Evolutionary conservation across 108 stramenopile genomes (phyloP), one percentile per base, ranked within the genome.

Genomic region (Stephanodiscus triporus): DNA sequence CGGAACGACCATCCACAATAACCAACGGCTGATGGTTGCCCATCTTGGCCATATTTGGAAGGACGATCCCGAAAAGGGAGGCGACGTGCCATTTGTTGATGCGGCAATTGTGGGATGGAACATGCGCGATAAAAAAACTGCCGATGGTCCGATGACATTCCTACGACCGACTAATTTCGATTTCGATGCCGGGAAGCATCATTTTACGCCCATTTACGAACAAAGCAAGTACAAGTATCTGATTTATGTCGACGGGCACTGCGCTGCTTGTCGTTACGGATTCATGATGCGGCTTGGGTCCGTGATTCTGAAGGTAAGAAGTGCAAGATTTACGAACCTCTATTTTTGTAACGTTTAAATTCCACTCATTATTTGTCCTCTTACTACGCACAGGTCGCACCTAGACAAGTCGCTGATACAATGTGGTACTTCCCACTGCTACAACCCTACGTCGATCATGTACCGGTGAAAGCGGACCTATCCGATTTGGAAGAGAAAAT

Each of bases 401-500:
- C 91, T 0, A 75, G 88, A 26, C 90, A 91, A 77, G 93, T 97
- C 32, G 99, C 99, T 10, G 98, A 98, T 84, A 84, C 87, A 57
- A 99, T 99, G 97, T 99, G 99, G 99, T 99, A 97, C 81, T 99
- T 98, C 71, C 97, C 97, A 30, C 83, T 99, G 36, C 87, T 99
- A 24, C 73, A 95, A 66, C 98, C 97, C 9, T 97, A 89, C 64
- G 86, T 91, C 17, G 99, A 99, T 72, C 99, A 99, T 83, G 93
- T 99, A 49, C 97, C 97, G 2, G 95, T 99, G 23, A 95, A 96
- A 63, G 84, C 86, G 2, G 99, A 99, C 77, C 75, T 99, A 27
- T 94, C 93, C 17, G 98, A 99, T 80, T 83, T 99, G 37, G 94
- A 94, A 74, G 97, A 99, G 73, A 91, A 97, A 72, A 96, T 99